Conservation (phyloP, 805 yeast genomes). For the Groenewaldozyma salmanticensis region DNA sequence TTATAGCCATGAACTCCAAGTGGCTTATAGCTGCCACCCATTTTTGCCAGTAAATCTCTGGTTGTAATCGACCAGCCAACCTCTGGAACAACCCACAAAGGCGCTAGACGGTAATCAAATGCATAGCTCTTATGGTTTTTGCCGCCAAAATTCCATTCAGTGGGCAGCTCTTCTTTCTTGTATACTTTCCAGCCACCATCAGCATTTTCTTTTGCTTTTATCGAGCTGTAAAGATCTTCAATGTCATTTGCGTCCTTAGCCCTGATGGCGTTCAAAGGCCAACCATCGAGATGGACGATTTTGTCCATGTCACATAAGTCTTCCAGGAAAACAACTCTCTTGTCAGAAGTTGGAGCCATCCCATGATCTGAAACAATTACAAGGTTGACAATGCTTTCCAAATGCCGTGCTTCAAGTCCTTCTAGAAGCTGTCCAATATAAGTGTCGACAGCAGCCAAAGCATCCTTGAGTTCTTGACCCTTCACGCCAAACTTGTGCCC, state of each 20-base stretch:
- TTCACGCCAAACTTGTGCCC: slow-evolving; percentile 67
- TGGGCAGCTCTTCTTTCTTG: slow-evolving; percentile 43
- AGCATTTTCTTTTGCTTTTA: slow-evolving; percentile 14
- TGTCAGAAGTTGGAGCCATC: slow-evolving; percentile 77
- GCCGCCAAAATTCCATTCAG: slow-evolving; percentile 49
- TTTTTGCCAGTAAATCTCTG: slow-evolving; percentile 41
- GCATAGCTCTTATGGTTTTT: slow-evolving; percentile 17
- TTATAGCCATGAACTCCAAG: slow-evolving; percentile 82
- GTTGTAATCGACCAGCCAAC: slow-evolving; percentile 73
- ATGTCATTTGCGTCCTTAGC: slow-evolving; percentile 34
- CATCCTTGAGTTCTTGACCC: slow-evolving; percentile 47
- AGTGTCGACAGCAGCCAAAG: slow-evolving; percentile 54
- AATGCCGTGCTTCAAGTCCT: slow-evolving; percentile 44
- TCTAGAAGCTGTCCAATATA: slow-evolving; percentile 43
- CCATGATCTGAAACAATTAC: slow-evolving; percentile 86
- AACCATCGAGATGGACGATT: slow-evolving; percentile 62
- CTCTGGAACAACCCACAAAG: slow-evolving; percentile 75
- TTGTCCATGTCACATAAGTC: slow-evolving; percentile 48
- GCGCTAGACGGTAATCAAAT: slow-evolving; percentile 62
- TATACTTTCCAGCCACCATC: slow-evolving; percentile 36
- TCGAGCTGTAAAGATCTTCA: slow-evolving; percentile 34
- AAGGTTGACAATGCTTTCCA: slow-evolving; percentile 59
- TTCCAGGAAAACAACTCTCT: slow-evolving; percentile 61
- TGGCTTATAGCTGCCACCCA: slow-evolving; percentile 43
- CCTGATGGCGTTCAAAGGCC: slow-evolving; percentile 77